Base-by-base conservation (phyloP, 306 rosid genomes). In the Pueraria montana region DNA sequence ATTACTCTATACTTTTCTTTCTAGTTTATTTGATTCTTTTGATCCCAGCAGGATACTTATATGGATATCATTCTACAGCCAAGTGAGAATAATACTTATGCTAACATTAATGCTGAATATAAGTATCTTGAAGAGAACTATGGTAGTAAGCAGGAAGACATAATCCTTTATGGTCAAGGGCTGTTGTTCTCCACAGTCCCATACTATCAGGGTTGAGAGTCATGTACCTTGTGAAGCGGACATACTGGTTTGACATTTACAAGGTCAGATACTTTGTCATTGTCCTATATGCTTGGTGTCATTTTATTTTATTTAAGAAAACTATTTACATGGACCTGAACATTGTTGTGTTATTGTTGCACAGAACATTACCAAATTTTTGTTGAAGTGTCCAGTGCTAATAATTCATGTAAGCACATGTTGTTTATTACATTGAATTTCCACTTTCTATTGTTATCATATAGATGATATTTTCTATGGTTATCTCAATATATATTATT, bases 171-270 rank as follows among this genome's bases (percentile, higher is more conserved):
- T 73, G 98, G 98, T 38, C 98, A 94, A 89, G 94, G 71, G 98
- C 98, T 18, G 88, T 91, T 71, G 94, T 94, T 84, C 92, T 94
- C 74, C 98, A 94, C 68, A 94, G 98, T 80, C 97, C 98, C 24
- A 94, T 94, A 79, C 81, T 94, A 58, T 94, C 98, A 2, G 98
- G 98, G 46, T 84, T 94, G 82, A 84, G 97, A 87, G 98, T 94
- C 86, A 94, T 94, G 98, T 94, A 94, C 81, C 94, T 97, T 8
- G 98, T 94, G 86, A 94, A 94, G 72, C 93, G 89, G 87, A 87
- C 93, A 7, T 94, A 92, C 78, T 94, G 98, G 98, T 94, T 94
- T 83, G 98, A 94, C 90, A 94, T 94, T 84, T 94, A 94, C 82
- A 94, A 94, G 98, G 98, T 94, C 26, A 26, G 64, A 68, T 56